Conservation (phyloP, 176 grass and related monocot species). For the Oryza brachyantha region DNA sequence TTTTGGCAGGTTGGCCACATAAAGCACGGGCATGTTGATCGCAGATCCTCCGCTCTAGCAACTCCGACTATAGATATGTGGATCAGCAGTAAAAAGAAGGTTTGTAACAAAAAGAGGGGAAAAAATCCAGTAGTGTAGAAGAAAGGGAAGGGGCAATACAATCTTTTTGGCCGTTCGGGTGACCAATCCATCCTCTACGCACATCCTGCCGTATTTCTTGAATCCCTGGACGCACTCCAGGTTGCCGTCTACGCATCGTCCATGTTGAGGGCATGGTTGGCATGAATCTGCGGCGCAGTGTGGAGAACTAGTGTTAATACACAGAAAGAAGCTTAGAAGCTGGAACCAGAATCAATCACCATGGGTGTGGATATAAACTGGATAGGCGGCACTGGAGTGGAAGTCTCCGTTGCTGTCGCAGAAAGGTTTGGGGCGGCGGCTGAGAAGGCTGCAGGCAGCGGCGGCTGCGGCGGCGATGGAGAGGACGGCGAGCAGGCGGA, state of each 20-base stretch:
- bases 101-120: background rate
- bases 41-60: constrained; percentile 58
- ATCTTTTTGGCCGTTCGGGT: constrained; percentile 58
- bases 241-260: constrained; percentile 51
- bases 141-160: constrained; percentile 34
- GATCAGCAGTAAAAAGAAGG: background rate
- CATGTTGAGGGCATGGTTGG: constrained; percentile 67
- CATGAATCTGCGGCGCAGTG: constrained; percentile 44
- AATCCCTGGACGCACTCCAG: constrained; percentile 70
- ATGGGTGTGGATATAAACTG: background rate
- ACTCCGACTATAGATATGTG: constrained; percentile 51
- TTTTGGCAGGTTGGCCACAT: constrained; percentile 60
- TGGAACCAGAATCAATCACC: constrained; percentile 11
- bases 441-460: constrained; percentile 54
- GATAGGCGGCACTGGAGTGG: background rate
- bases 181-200: constrained; percentile 71
- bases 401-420: constrained; percentile 49
- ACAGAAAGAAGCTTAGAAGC: background rate
- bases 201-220: constrained; percentile 52
- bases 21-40: constrained; percentile 56
- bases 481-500: constrained; percentile 64
- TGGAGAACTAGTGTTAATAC: too few relatives aligned
- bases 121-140: too few relatives aligned
- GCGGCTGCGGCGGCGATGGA: constrained; percentile 67
- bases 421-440: constrained; percentile 53